Evolutionary conservation across 257 asterid species (phyloP), one percentile per base, ranked within the genome.

Genomic region (Rauvolfia tetraphylla): DNA sequence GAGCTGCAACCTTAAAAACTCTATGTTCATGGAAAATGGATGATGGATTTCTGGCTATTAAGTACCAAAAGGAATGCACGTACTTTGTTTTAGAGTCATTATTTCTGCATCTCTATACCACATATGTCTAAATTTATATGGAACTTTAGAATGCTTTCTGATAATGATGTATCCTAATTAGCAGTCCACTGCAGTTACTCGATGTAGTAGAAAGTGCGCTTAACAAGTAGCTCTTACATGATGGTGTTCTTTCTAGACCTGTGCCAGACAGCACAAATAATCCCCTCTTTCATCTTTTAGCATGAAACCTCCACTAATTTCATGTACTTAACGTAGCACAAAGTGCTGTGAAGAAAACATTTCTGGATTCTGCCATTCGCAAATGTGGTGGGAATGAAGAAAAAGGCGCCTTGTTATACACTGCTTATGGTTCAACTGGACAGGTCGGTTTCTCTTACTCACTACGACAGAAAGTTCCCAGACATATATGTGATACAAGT

Each of bases 341-440:
- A 83, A 91, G 92, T 89, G 99, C 97, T 58, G 85, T 91, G 25
- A 95, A 95, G 86, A 86, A 91, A 13, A 95, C 96, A 17, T 95
- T 90, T 83, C 85, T 95, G 75, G 88, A 91, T 78, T 79, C 98
- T 31, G 98, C 99, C 76, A 93, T 90, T 80, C 86, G 90, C 58
- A 95, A 95, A 86, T 88, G 96, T 82, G 99, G 99, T 72, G 99
- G 99, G 42, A 95, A 93, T 78, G 96, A 82, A 79, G 97, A 91
- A 83, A 95, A 95, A 84, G 99, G 99, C 49, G 22, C 49, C 51
- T 36, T 91, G 77, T 83, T 95, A 48, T 95, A 95, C 89, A 77
- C 82, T 48, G 99, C 95, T 34, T 95, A 90, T 79, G 99, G 99
- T 72, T 93, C 99, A 58, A 89, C 62, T 75, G 98, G 97, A 72